Conservation (phyloP, 805 yeast genomes). For the Cyberlindnera japonica region DNA sequence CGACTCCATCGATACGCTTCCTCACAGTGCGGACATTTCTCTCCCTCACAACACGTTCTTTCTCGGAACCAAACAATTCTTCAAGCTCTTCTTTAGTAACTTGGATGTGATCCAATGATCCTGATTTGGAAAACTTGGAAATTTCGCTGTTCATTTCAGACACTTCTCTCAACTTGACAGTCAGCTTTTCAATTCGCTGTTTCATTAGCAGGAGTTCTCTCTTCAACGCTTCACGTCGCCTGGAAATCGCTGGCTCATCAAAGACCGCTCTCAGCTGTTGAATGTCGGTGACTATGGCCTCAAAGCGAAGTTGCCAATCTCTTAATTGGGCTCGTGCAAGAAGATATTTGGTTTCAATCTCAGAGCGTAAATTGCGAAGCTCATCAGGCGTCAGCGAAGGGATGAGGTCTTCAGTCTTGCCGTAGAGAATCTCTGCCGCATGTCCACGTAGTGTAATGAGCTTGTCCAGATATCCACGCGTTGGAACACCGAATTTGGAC, state of each 20-base stretch:
- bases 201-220: constrained; percentile 13
- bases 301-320: constrained; percentile 13
- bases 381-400: constrained; percentile 3
- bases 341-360: constrained; percentile 8
- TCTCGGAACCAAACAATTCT: constrained; percentile 15
- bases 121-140: constrained; percentile 2
- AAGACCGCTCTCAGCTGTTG: constrained; percentile 1
- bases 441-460: constrained; percentile 2
- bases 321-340: constrained; percentile 11
- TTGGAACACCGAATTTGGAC: constrained; percentile 5
- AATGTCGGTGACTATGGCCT: constrained; percentile 6
- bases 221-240: constrained; percentile 10
- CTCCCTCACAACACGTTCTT: constrained; percentile 4
- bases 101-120: background rate
- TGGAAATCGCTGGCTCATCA: constrained; percentile 7
- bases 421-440: constrained; percentile 4
- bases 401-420: background rate
- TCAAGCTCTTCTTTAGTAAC: constrained; percentile 16
- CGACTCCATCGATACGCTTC: background rate
- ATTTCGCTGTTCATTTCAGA: constrained; percentile 17
- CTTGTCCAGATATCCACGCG: constrained; percentile 4
- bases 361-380: constrained; percentile 6
- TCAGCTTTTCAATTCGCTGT: constrained; percentile 16
- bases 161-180: constrained; percentile 17
- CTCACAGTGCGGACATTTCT: constrained; percentile 1